Conservation (phyloP, 306 rosid species). For the Senna tora region DNA sequence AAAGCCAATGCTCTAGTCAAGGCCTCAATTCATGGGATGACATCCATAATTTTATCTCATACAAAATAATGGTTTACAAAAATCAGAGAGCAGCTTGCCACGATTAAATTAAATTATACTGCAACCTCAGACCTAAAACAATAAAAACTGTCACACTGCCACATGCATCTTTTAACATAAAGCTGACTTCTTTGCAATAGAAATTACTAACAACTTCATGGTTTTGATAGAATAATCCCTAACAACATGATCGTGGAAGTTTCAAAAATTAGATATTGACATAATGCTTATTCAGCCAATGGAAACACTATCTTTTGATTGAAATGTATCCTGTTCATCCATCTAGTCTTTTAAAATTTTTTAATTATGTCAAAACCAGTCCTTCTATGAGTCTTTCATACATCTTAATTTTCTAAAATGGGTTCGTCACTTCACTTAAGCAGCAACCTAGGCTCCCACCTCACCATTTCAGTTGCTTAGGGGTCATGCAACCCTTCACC, state of each 20-base stretch:
- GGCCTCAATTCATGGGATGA: not conserved
- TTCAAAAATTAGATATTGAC: not conserved
- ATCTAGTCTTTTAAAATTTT: not conserved
- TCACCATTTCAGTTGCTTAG: not conserved
- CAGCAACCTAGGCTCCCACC: slow-evolving; percentile 17
- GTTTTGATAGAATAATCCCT: not conserved
- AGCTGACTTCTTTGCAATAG: not conserved
- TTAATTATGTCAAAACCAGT: not conserved
- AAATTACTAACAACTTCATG: not conserved
- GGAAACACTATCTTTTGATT: not conserved
- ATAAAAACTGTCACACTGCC: slow-evolving; percentile 1
- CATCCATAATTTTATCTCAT: not conserved
- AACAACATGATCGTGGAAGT: not conserved
- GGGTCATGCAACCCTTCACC: slow-evolving; percentile 8
- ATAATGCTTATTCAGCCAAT: slow-evolving; percentile 13
- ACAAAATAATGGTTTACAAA: not conserved
- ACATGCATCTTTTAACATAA: not conserved
- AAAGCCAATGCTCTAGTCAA: not conserved
- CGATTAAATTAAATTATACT: not conserved
- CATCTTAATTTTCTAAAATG: not conserved
- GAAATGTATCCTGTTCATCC: slow-evolving; percentile 6
- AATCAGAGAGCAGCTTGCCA: slow-evolving; percentile 15
- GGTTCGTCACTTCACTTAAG: not conserved
- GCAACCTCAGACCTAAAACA: not conserved
- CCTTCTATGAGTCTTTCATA: not conserved